Conservation (phyloP, 257 asterid species). For the Plantago major region DNA sequence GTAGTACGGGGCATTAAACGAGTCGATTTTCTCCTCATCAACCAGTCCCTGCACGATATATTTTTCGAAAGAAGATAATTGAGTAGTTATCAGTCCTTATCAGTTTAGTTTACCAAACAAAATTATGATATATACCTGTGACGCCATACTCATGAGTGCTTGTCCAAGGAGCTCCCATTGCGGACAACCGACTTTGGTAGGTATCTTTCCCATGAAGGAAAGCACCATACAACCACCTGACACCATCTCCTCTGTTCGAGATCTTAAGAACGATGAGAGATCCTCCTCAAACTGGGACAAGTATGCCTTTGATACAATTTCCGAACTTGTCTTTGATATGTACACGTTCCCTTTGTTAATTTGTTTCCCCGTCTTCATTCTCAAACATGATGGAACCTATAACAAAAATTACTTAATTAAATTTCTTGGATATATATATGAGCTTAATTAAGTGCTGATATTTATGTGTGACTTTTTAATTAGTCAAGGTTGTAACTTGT, state of each 20-base stretch:
- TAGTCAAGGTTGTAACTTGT: too few species aligned
- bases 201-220: constrained; percentile 54
- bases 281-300: constrained; percentile 45
- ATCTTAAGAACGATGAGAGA: constrained; percentile 39
- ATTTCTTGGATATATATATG: too few species aligned
- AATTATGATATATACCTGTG: constrained; percentile 33
- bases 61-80: too few species aligned
- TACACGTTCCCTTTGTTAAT: constrained; percentile 64
- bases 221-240: constrained; percentile 57
- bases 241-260: constrained; percentile 55
- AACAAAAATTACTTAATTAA: neutral
- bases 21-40: constrained; percentile 38
- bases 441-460: too few species aligned
- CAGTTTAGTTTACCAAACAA: too few species aligned
- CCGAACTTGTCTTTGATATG: constrained; percentile 52
- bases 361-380: constrained; percentile 4
- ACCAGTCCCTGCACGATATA: constrained; percentile 25
- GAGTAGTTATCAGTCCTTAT: too few species aligned
- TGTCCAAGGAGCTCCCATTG: constrained; percentile 67
- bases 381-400: constrained; percentile 42
- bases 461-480: too few species aligned
- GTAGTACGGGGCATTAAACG: constrained; percentile 59
- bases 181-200: constrained; percentile 39
- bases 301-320: constrained; percentile 38
- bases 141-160: constrained; percentile 49